Conservation (phyloP, 495 filamentous ascomycete genomes). For the Talaromyces thailandensis region DNA sequence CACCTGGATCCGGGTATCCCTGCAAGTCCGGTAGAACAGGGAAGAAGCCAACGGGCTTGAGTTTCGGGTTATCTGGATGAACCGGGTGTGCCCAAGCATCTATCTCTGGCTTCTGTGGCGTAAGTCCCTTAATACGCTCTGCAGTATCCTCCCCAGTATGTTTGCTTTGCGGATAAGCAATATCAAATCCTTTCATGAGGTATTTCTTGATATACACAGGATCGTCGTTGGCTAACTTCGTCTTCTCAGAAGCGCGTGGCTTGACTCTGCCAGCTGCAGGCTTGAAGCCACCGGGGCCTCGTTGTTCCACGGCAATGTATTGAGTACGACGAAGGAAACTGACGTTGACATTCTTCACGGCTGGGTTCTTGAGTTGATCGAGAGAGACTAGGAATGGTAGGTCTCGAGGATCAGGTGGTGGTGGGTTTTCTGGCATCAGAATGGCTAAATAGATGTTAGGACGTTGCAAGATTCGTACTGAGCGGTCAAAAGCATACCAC, state of each 20-base stretch:
- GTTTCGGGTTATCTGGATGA: constrained; percentile 73
- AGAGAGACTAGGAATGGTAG: constrained; percentile 71
- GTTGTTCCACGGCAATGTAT: constrained; percentile 73
- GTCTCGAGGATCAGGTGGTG: constrained; percentile 71
- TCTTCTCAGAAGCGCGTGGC: constrained; percentile 30
- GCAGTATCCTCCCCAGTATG: constrained; percentile 44
- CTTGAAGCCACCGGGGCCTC: constrained; percentile 27
- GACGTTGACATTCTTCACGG: constrained; percentile 56
- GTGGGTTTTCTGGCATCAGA: constrained; percentile 59
- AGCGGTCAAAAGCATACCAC: constrained; percentile 51
- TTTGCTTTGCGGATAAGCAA: constrained; percentile 61
- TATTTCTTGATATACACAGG: constrained; percentile 74
- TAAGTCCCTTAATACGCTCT: constrained; percentile 43
- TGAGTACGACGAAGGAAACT: constrained; percentile 95
- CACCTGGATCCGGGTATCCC: constrained; percentile 76
- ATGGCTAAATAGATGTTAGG: constrained; percentile 49
- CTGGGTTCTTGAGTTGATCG: constrained; percentile 72
- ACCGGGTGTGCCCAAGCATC: constrained; percentile 65
- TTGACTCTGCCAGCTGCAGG: constrained; percentile 32
- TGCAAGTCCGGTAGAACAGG: constrained; percentile 83
- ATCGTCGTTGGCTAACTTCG: constrained; percentile 53
- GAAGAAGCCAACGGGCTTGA: constrained; percentile 70
- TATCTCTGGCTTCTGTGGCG: constrained; percentile 45
- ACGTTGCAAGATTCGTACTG: neutral
- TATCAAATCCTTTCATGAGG: constrained; percentile 77